Percentiles rank a stretch among this genome's conserved stretches.
These are phyloP conservation scores for Ceratobasidium papillatum DNA, from an alignment of 1,284 basidiomycete species.

Conservation along the genomic window DNA sequence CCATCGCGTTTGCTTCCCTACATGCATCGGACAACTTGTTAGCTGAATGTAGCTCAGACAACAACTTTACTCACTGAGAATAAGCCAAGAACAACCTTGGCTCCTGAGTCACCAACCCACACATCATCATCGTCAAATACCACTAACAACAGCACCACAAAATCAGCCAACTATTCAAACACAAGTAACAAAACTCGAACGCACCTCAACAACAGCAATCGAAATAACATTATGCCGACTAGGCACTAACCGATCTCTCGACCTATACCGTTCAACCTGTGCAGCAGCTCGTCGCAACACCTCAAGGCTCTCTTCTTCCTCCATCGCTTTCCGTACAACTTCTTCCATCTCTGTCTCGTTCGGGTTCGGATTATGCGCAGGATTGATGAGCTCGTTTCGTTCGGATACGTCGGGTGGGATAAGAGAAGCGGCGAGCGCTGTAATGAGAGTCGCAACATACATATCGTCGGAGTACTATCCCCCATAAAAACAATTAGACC, in stretches of 20 bases:
- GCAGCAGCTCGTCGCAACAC: constrained; percentile 76
- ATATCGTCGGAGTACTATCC: constrained; percentile 87
- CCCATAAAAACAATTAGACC: background rate
- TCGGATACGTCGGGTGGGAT: constrained; percentile 78
- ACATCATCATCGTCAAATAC: constrained; percentile 80
- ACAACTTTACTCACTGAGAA: constrained; percentile 70
- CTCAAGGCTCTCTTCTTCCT: constrained; percentile 68
- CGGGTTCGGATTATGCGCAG: constrained; percentile 70
- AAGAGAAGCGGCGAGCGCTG: constrained; percentile 79
- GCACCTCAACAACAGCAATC: constrained; percentile 82
- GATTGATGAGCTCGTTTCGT: constrained; percentile 71
- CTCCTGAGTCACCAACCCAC: constrained; percentile 84
- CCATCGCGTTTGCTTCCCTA: constrained; percentile 92
- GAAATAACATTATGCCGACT: constrained; percentile 95
- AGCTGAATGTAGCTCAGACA: background rate
- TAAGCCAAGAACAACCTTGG: constrained; percentile 85
- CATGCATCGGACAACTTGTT: constrained; percentile 9
- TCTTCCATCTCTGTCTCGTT: constrained; percentile 34
- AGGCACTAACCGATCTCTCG: constrained; percentile 94
- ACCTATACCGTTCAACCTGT: constrained; percentile 90
- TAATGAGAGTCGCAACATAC: constrained; percentile 89
- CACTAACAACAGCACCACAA: constrained; percentile 61
- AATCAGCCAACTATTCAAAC: constrained; percentile 36
- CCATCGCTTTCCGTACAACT: background rate
- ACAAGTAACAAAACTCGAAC: constrained; percentile 1